phyloP scores from a whole-genome alignment of 768 basidiomycete species.

The Cytidiella melzeri region DNA sequence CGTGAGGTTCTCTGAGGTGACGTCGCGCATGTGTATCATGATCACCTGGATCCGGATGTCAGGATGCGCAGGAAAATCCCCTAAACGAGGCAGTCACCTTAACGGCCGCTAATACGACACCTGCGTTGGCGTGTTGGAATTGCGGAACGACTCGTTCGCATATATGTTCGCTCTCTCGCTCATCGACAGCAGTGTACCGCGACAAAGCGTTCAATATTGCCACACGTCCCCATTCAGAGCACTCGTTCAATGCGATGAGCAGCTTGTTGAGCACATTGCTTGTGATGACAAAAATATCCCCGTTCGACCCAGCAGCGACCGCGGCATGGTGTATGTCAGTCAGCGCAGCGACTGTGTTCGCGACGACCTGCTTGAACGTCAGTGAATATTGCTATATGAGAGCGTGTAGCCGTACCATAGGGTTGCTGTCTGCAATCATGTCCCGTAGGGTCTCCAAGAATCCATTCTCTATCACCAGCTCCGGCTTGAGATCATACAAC shows the following conservation, averaged over 20 bases:
- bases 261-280: conserved; percentile 78
- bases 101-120: conserved; percentile 94
- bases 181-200: conserved; percentile 77
- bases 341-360: conserved; percentile 91
- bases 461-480: conserved; percentile 90
- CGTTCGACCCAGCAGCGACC: conserved; percentile 49
- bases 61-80: background rate
- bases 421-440: conserved; percentile 93
- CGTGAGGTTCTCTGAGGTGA: conserved; percentile 75
- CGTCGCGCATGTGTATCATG: conserved; percentile 92
- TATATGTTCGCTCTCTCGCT: conserved; percentile 96
- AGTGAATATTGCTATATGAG: background rate
- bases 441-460: conserved; percentile 86
- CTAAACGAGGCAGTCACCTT: conserved; percentile 50
- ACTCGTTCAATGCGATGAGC: conserved; percentile 93
- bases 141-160: conserved; percentile 98
- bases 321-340: conserved; percentile 85
- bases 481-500: conserved; percentile 94
- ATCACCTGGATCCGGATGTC: conserved; percentile 56
- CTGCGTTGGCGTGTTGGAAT: conserved; percentile 95
- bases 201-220: conserved; percentile 85
- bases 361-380: conserved; percentile 72
- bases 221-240: conserved; percentile 98
- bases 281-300: conserved; percentile 80
- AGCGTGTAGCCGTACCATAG: conserved; percentile 67